Base-by-base conservation (phyloP, 345 rosid genomes). In the Corchorus olitorius region DNA sequence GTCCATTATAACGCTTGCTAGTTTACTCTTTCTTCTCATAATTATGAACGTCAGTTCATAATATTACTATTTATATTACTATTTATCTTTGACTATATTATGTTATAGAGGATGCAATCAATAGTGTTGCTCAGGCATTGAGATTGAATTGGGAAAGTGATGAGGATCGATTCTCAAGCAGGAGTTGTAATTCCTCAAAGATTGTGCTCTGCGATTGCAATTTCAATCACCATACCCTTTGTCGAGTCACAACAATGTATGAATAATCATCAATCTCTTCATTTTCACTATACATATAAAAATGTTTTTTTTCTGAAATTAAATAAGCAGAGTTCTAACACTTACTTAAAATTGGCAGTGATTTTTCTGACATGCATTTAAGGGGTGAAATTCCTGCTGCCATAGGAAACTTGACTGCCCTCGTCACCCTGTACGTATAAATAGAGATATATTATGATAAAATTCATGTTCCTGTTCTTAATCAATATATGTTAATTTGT, bases 141-240 rank as follows among this genome's bases (percentile, higher is more conserved):
- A 68, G 58, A 56, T 49, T 68, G 58, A 68, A 34, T 27, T 68
- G 72, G 72, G 72, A 68, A 53, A 49, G 72, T 7, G 72, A 68
- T 9, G 41, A 68, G 72, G 49, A 0, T 22, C 56, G 49, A 15
- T 68, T 68, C 19, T 68, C 72, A 7, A 68, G 58, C 1, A 49
- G 8, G 41, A n/a, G 14, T 8, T 68, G 72, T 27, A 15, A 49
- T 49, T 12, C 55, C 55, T 48, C 41, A 0, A 0, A 0, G 3
- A 68, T 13, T n/a, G 72, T 68, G 41, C 20, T 15, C 4, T 68
- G 72, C 11, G 43, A 68, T 8, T 68, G 72, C 54, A 67, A n/a
- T 8, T 22, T 46, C 39, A 48, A 7, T 8, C 8, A 48, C 48
- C 58, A 27, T 15, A 48, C 41, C 4, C 58, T 49, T 68, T 68